Conservation (phyloP, 1,139 yeast genomes). For the Taphrina sp. region DNA sequence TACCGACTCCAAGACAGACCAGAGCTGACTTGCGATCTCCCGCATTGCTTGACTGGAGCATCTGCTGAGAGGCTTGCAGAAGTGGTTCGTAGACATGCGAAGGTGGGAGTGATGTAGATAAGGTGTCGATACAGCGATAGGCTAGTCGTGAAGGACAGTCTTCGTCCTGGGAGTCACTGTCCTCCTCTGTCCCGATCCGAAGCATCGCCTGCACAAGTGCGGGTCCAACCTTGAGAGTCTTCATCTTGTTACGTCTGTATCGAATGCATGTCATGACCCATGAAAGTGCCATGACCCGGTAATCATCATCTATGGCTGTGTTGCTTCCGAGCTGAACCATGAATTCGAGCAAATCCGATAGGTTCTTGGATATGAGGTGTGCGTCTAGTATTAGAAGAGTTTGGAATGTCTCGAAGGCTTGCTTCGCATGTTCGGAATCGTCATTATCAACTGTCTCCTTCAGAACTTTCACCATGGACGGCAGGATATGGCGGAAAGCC, state of each 20-base stretch:
- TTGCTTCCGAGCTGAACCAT: constrained; percentile 67
- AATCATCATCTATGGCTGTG: constrained; percentile 69
- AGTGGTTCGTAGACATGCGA: constrained; percentile 83
- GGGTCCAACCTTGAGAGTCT: constrained; percentile 73
- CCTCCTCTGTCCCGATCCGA: constrained; percentile 79
- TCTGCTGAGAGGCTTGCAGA: constrained; percentile 62
- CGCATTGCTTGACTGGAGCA: constrained; percentile 63
- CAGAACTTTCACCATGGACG: constrained; percentile 78
- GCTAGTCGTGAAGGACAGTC: constrained; percentile 76
- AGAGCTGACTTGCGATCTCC: constrained; percentile 87
- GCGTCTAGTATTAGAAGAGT: constrained; percentile 73
- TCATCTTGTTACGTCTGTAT: constrained; percentile 46
- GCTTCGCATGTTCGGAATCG: constrained; percentile 67
- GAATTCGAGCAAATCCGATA: constrained; percentile 66
- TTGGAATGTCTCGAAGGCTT: constrained; percentile 81
- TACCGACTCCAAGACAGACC: constrained; percentile 75
- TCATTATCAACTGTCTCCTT: constrained; percentile 68
- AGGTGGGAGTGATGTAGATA: constrained; percentile 85
- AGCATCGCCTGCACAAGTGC: constrained; percentile 71
- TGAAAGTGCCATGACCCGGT: constrained; percentile 78
- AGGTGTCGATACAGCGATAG: constrained; percentile 71
- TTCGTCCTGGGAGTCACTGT: constrained; percentile 79
- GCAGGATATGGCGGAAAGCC: constrained; percentile 66
- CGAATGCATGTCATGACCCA: constrained; percentile 80
- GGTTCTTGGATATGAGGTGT: constrained; percentile 72